A percentile compares a stretch with the other conserved stretches of the same genome.
Conservation (phyloP, 352 stramenopile species). For the Thraustochytrium sp. region DNA sequence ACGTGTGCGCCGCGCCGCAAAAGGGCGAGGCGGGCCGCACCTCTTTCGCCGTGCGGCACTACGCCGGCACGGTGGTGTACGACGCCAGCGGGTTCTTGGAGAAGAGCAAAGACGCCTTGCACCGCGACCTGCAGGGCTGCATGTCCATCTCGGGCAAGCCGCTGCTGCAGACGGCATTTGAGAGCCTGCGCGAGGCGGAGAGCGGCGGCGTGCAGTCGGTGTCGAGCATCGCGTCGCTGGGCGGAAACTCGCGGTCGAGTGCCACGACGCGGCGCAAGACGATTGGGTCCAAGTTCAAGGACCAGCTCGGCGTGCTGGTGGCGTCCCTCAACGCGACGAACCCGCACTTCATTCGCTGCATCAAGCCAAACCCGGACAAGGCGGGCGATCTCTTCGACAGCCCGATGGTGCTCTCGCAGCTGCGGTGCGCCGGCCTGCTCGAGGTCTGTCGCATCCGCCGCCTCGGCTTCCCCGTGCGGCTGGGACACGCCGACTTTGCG, state of each 20-base stretch:
- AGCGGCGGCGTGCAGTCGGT: constrained; percentile 43
- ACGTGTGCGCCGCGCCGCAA: background rate
- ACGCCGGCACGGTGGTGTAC: constrained; percentile 87
- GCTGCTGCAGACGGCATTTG: constrained; percentile 45
- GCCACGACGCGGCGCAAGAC: constrained; percentile 72
- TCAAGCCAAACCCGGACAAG: constrained; percentile 95
- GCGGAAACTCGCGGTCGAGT: constrained; percentile 54
- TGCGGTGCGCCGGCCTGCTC: constrained; percentile 95
- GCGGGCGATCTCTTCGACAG: constrained; percentile 73
- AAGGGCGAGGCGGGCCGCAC: constrained; percentile 15
- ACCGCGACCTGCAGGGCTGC: constrained; percentile 78
- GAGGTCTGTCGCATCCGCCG: constrained; percentile 96
- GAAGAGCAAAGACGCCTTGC: constrained; percentile 89
- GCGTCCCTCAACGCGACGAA: constrained; percentile 86
- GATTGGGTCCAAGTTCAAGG: constrained; percentile 77
- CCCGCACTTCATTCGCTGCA: constrained; percentile 93
- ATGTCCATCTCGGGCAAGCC: constrained; percentile 36
- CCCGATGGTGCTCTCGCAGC: constrained; percentile 88
- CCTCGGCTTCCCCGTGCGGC: constrained; percentile 92
- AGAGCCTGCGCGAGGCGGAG: constrained; percentile 26
- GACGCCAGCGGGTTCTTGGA: constrained; percentile 88
- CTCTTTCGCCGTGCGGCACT: constrained; percentile 89
- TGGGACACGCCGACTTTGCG: constrained; percentile 66
- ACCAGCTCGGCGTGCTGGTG: constrained; percentile 82
- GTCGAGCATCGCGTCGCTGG: constrained; percentile 50